These are phyloP conservation scores for Kwoniella newhampshirensis DNA, from an alignment of 768 basidiomycete genomes.

Conservation along the genomic window DNA sequence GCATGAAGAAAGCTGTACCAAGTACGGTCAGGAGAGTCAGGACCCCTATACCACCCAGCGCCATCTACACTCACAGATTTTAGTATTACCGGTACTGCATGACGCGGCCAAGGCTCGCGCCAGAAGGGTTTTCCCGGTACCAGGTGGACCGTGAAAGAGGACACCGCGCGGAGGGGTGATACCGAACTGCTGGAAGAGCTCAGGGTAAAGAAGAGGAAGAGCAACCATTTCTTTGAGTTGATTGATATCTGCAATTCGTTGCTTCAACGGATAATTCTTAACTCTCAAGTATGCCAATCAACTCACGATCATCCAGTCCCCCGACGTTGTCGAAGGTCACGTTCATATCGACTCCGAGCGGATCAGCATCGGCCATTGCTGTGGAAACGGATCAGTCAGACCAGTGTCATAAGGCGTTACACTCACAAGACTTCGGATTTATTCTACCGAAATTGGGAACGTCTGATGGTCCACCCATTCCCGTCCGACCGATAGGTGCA, in stretches of 20 bases:
- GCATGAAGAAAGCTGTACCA: slow-evolving; percentile 91
- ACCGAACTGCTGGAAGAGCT: slow-evolving; percentile 89
- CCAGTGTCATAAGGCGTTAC: slow-evolving; percentile 3
- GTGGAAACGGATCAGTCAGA: slow-evolving; percentile 4
- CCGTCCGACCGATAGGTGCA: slow-evolving; percentile 66
- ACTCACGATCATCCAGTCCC: slow-evolving; percentile 86
- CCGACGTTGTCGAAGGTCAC: slow-evolving; percentile 97
- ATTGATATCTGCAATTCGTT: slow-evolving; percentile 87
- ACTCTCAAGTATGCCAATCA: background rate
- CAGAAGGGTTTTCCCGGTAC: slow-evolving; percentile 87
- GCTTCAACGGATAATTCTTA: too few relatives aligned
- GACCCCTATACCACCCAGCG: background rate
- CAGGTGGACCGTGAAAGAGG: slow-evolving; percentile 95
- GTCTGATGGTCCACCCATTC: slow-evolving; percentile 61
- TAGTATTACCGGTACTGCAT: slow-evolving; percentile 78
- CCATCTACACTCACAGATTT: slow-evolving; percentile 73
- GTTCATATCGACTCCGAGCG: slow-evolving; percentile 85
- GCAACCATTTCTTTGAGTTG: slow-evolving; percentile 98
- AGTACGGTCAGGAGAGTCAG: slow-evolving; percentile 10
- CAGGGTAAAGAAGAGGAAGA: slow-evolving; percentile 89
- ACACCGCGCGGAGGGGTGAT: slow-evolving; percentile 96
- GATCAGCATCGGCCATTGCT: slow-evolving; percentile 93
- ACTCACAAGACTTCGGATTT: slow-evolving; percentile 32
- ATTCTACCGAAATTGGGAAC: slow-evolving; percentile 25
- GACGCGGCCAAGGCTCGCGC: slow-evolving; percentile 92